Evolutionary conservation across 768 basidiomycete genomes (phyloP), one percentile per base, ranked within the genome.

Genomic region (Thelephora aurantiotincta): DNA sequence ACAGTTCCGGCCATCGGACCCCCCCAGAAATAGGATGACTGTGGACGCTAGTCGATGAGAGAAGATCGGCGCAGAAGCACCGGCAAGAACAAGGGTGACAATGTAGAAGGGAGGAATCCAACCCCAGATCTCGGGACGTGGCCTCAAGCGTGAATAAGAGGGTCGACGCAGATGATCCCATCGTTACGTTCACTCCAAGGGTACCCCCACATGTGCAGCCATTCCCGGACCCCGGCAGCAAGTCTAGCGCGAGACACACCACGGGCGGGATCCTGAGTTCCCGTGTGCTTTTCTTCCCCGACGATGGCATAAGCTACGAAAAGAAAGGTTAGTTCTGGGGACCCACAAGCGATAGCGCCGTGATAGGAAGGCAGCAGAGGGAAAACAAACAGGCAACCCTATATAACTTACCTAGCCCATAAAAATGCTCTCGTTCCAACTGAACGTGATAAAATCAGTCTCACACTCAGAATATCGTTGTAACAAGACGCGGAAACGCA

Each of bases 271-370:
- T 93, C 90, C 58, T 93, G 89, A n/a, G 80, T 83, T 2, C 87
- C 93, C 0, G 88, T 90, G 61, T 97, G 94, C 63, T 92, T 94
- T 63, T 94, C 89, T 65, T 97, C 91, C 16, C 96, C 94, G 5
- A 98, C 88, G 38, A 99, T 72, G 16, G 89, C 67, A 60, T 85
- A 99, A 5, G 87, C 91, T 85, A 54, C 34, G 5, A 30, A 30
- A 30, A 30, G 9, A 30, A 9, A 30, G 9, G 26, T 30, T 30
- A 30, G 26, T 4, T 30, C 9, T 30, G 4, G 26, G 26, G 26
- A 30, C 26, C 26, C 26, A 30, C 26, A 9, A 30, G 26, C 18
- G 44, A 54, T n/a, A n/a, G n/a, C n/a, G n/a, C n/a, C n/a, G n/a
- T n/a, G n/a, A n/a, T 23, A 22, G 26, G 41, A 16, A 16, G 47